Base-by-base conservation (phyloP, 352 stramenopile species). In the Phytophthora fragariae region DNA sequence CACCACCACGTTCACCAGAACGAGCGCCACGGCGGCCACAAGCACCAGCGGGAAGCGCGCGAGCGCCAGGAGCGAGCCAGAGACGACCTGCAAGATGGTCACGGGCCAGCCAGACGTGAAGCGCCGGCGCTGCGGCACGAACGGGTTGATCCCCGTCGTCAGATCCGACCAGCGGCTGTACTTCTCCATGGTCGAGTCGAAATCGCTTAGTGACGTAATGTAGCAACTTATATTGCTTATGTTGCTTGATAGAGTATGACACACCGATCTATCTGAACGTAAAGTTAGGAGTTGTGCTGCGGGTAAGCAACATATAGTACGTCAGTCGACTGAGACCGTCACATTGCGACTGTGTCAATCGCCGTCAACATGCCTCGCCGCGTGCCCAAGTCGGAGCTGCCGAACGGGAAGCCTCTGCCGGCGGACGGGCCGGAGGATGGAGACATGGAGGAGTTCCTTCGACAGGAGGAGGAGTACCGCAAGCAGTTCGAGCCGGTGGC, bases 81-180 rank as follows among this genome's bases (percentile, higher is more conserved):
- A 68, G 31, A 86, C 52, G 33, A 88, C 61, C 66, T 92, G 82
- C 17, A 90, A 46, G 44, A 73, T 72, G 3, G 73, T 84, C 50
- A 88, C 59, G 0, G 69, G 62, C 35, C 86, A 70, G 27, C 74
- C 84, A 57, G 68, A 77, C 39, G 80, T 80, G 29, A 92, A 78
- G 2, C 81, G 84, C 73, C 85, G 81, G 68, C 87, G 82, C 73
- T 91, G 83, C 59, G 88, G 88, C 65, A 96, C 89, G 77, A 96
- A 96, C 68, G 89, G 89, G 74, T 96, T 96, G 68, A 94, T 91
- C 31, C 89, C 89, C 65, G 89, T 96, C 65, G 84, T 90, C 75
- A 95, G 80, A 56, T 96, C 89, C 70, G 87, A 84, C 89, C 89
- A 96, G 41, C 89, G 85, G 60, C 78, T 93, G 79, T 91, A 96